Evolutionary conservation across 257 asterid species (phyloP).

Genomic region (Ophiorrhiza pumila): DNA sequence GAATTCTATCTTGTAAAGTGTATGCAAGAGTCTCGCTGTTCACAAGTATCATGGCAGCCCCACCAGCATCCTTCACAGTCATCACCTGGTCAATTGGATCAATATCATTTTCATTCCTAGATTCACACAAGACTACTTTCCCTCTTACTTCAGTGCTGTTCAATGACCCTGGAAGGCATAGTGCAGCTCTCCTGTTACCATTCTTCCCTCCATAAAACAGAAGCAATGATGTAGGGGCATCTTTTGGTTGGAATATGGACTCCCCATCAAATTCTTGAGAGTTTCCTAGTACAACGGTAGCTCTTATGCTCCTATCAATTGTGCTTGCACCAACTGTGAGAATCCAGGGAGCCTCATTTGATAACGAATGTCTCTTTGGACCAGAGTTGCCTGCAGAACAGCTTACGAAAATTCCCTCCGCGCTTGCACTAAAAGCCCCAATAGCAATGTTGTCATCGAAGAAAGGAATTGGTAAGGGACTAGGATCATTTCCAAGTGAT

Average conservation of each 20-base stretch:
- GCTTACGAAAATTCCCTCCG: slow-evolving; percentile 27
- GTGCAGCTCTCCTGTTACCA: slow-evolving; percentile 4
- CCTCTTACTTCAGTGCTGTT: slow-evolving; percentile 19
- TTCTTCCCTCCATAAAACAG: slow-evolving; percentile 16
- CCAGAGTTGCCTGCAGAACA: slow-evolving; percentile 29
- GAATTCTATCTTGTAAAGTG: slow-evolving; percentile 20
- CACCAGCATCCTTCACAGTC: slow-evolving; percentile 29
- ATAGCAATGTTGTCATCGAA: slow-evolving; percentile 20
- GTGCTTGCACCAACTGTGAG: slow-evolving; percentile 38
- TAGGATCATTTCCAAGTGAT: slow-evolving; percentile 17
- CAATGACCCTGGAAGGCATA: slow-evolving; percentile 12
- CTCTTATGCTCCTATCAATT: slow-evolving; percentile 22
- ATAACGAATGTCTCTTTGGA: slow-evolving; percentile 11
- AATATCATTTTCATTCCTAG: slow-evolving; percentile 13
- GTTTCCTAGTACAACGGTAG: slow-evolving; percentile 26
- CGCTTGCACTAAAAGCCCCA: slow-evolving; percentile 23
- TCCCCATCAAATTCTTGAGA: slow-evolving; percentile 17
- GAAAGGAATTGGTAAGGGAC: too few species aligned
- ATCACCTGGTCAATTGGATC: slow-evolving; percentile 16
- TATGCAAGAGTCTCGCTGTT: slow-evolving; percentile 14
- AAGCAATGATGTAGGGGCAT: slow-evolving; percentile 17
- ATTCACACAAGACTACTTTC: slow-evolving; percentile 25
- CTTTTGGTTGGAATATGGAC: slow-evolving; percentile 24
- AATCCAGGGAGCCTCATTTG: slow-evolving; percentile 30
- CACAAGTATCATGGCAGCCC: slow-evolving; percentile 30